Base-by-base conservation (phyloP, 306 rosid genomes). In the Aeschynomene evenia region DNA sequence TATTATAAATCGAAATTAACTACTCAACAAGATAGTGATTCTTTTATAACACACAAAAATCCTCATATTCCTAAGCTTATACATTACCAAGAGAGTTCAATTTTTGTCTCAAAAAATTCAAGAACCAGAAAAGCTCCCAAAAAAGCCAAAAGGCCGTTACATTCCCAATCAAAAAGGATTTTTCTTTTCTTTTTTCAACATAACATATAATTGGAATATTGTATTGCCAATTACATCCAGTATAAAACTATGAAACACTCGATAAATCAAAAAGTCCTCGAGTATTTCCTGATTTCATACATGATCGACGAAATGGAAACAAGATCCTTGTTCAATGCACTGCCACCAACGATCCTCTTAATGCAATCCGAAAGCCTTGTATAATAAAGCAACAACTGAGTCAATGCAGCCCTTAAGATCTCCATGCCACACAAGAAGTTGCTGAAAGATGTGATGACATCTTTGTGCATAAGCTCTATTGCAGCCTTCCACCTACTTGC, bases 371-470 rank as follows among this genome's bases (percentile, higher is more conserved):
- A 81, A 73, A 92, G 96, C 76, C 98, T 85, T 6, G 98, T 92
- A 73, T 92, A 92, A 62, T 92, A 92, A 49, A 92, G 98, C 72
- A 92, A 75, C 63, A 92, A 46, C 16, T 91, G 97, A 74, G 97
- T 89, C 85, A 91, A 77, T 11, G 97, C 97, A 34, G 96, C 96
- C 85, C 96, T 84, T 74, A 82, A 69, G 46, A 78, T 94, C 57
- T 94, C 98, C 98, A 94, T 94, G 13, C 98, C 98, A 53, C 97
- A 90, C 85, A 94, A 81, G 82, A 94, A 90, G 86, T 87, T 94
- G 86, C 98, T 94, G 83, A 94, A 94, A 71, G 98, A 94, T 26
- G 98, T 94, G 54, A 94, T 94, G 62, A 94, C 98, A 71, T 94
- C 98, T 81, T 90, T 94, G 85, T 94, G 98, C 98, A 94, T 94